Evolutionary conservation across 176 grass and related monocot genomes (phyloP), one percentile per base, ranked within the genome.

Genomic region (Carex scoparia): DNA sequence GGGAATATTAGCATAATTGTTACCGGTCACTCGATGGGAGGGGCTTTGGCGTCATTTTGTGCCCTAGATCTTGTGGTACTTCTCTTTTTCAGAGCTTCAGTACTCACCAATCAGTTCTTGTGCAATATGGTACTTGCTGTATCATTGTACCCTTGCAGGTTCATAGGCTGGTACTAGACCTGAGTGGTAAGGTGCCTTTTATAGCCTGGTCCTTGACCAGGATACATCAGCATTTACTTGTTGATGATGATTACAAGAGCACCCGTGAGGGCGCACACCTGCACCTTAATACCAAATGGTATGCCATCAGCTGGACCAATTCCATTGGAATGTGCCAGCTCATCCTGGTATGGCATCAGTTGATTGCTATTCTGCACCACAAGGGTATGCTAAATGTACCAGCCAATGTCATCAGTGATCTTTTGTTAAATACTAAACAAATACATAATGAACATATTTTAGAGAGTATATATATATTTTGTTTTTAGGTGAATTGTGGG

Each of bases 1-100:
- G 91, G 88, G 81, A 90, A 84, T 28, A 16, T 98, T 42, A 89
- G 86, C 37, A 84, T 93, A 85, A 94, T 84, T 86, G 87, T 94
- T 88, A 89, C 89, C 48, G 95, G 95, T 75, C 95, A 98, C 74
- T 98, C 95, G 2, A 91, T 98, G 92, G 92, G 95, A 90, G 95
- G 92, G 79, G 91, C 91, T 91, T 90, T 98, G 58, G 95, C 95
- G 49, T 87, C 95, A 4, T 94, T 98, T 55, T 98, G 95, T 51
- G 95, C 95, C 71, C 89, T 98, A 82, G 95, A 98, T 90, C 88
- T 98, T 61, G 87, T 82, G 85, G 95, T 98, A 98, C 77, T 86
- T 83, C 19, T 10, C 35, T 38, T 70, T 63, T 64, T 9, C 16
- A 83, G 84, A 79, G 42, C 31, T 27, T 65, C 84, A 55, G 23